Conservation (phyloP, 2,329 filamentous ascomycete genomes). For the Aphanoascus verrucosus region DNA sequence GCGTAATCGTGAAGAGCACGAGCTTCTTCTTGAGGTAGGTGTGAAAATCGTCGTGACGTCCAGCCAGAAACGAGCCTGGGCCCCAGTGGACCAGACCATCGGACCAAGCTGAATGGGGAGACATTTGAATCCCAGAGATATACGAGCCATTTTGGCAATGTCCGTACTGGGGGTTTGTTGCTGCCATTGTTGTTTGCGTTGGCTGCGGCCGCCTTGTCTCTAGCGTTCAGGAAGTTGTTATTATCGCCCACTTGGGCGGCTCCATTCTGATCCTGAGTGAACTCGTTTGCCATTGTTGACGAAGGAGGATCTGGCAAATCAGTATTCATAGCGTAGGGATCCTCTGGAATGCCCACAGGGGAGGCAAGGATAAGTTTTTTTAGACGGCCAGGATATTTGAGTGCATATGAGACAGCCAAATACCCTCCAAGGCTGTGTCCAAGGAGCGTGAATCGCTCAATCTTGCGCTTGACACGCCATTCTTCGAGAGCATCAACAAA, state of each 20-base stretch:
- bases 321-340: conserved; percentile 76
- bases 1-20: conserved; percentile 84
- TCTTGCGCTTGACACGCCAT: conserved; percentile 78
- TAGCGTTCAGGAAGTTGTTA: conserved; percentile 46
- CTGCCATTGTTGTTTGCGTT: conserved; percentile 27
- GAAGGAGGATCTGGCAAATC: conserved; percentile 66
- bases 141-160: conserved; percentile 72
- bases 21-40: conserved; percentile 68
- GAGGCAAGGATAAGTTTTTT: conserved; percentile 95
- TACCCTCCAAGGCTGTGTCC: conserved; percentile 93
- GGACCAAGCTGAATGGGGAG: conserved; percentile 83
- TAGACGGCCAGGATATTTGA: conserved; percentile 88
- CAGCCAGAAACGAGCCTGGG: conserved; percentile 88
- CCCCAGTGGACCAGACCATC: conserved; percentile 77
- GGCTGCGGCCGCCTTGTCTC: conserved; percentile 30
- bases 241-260: conserved; percentile 29
- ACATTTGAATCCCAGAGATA: conserved; percentile 97
- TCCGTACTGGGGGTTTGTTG: conserved; percentile 42
- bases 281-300: conserved; percentile 65
- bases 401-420: conserved; percentile 83
- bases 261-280: conserved; percentile 59
- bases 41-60: conserved; percentile 85
- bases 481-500: conserved; percentile 95
- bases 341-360: conserved; percentile 86
- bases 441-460: conserved; percentile 85